Evolutionary conservation across 768 basidiomycete species (phyloP).

Genomic region (Rossbeevera mucosa): DNA sequence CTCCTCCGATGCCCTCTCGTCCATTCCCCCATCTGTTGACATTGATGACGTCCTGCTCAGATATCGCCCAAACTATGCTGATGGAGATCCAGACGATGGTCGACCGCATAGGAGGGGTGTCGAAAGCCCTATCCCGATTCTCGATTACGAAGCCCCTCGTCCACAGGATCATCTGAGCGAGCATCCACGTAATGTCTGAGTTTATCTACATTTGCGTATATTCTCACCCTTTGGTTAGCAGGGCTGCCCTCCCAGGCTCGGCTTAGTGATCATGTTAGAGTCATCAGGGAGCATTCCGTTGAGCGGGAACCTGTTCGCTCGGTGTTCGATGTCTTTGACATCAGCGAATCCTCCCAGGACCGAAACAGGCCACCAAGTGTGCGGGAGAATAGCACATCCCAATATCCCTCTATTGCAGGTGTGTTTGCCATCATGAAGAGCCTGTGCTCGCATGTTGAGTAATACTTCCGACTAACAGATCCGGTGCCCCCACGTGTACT

Average conservation of each 20-base stretch:
- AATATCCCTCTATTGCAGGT: slow-evolving; percentile 13
- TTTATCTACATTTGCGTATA: background rate
- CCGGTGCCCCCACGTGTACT: slow-evolving; percentile 10
- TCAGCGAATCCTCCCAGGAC: slow-evolving; percentile 20
- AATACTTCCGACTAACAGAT: slow-evolving; percentile 12
- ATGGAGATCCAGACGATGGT: background rate
- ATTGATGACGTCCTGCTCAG: slow-evolving; percentile 17
- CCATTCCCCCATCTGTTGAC: slow-evolving; percentile 8
- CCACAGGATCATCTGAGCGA: slow-evolving; percentile 2
- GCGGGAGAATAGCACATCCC: slow-evolving; percentile 8
- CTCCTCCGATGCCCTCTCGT: slow-evolving; percentile 13
- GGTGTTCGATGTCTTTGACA: slow-evolving; percentile 29
- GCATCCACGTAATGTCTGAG: slow-evolving; percentile 9
- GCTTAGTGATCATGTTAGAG: slow-evolving; percentile 12
- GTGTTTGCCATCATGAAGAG: background rate
- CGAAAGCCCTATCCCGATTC: slow-evolving; percentile 4
- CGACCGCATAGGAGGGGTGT: slow-evolving; percentile 6
- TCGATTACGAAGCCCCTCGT: slow-evolving; percentile 5
- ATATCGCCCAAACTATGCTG: slow-evolving; percentile 5
- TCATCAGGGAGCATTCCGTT: slow-evolving; percentile 19
- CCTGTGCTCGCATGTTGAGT: slow-evolving; percentile 1
- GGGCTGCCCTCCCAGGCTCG: slow-evolving; percentile 7
- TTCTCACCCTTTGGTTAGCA: background rate
- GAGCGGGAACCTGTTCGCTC: slow-evolving; percentile 23
- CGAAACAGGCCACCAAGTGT: slow-evolving; percentile 10